Evolutionary conservation across 148 eudicot genomes (phyloP), one percentile per base, ranked within the genome.

Genomic region (Salicornia ramosissima): DNA sequence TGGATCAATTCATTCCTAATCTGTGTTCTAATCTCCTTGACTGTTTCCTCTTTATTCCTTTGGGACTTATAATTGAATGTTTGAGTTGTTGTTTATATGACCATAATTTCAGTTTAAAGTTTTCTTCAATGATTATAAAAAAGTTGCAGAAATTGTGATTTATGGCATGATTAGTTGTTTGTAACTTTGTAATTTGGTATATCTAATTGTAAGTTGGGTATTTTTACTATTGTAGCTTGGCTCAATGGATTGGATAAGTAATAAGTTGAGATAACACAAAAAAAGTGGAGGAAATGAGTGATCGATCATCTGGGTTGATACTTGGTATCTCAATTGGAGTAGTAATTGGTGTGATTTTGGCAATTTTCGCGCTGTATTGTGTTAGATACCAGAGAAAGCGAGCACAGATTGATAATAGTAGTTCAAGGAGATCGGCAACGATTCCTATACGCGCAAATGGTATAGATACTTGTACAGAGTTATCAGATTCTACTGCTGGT

Each of bases 321-420:
- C 73, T 87, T 54, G 97, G 97, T 47, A 77, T 89, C 65, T 89
- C 98, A 13, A 90, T 90, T 49, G 98, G 98, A 30, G 86, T 92
- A 21, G 98, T 92, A 24, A 84, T 92, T 45, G 98, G 98, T 65
- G 80, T 88, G 31, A 70, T 81, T 69, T 77, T 85, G 80, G 98
- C 97, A 9, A 29, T 88, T 62, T 64, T 75, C 63, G 83, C 87
- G 24, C 55, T 92, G 39, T 79, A 84, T 63, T 90, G 91, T 79
- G 46, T 88, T 67, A 81, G 93, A 74, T 86, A 77, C 68, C 96
- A 84, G 26, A 75, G 80, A 80, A 92, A 80, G 73, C 81, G 71
- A 7, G 77, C 85, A 0, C 90, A 86, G 71, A 80, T 87, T 63
- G 88, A 87, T 40, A 87, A 72, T 79, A 87, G 86, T 47, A 84